Evolutionary conservation across 306 rosid species (phyloP).

Genomic region (Cucumis melo): DNA sequence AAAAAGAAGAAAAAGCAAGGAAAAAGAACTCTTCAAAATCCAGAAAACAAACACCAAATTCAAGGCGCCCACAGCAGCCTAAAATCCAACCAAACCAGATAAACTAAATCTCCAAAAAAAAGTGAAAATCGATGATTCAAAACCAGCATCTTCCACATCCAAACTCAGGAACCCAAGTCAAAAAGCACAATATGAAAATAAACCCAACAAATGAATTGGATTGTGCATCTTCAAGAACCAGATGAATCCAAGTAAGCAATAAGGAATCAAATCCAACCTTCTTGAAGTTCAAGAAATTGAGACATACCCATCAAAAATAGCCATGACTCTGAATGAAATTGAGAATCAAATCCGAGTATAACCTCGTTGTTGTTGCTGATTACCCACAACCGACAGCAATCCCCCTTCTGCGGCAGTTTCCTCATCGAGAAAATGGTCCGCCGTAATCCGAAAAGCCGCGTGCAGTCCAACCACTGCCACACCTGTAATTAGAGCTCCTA

Average conservation of each 20-base stretch:
- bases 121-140: neutral
- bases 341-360: neutral
- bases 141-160: neutral
- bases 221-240: neutral
- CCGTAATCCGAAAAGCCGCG: constrained; percentile 31
- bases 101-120: neutral
- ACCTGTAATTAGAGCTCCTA: constrained; percentile 28
- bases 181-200: neutral
- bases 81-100: neutral
- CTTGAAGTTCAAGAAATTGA: neutral
- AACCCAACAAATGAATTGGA: neutral
- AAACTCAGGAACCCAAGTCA: neutral
- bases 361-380: constrained; percentile 8
- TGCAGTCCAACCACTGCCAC: constrained; percentile 29
- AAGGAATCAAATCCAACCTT: neutral
- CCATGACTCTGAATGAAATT: neutral
- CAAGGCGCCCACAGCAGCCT: neutral
- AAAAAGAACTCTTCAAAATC: neutral
- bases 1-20: neutral
- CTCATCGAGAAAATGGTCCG: constrained; percentile 36
- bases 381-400: constrained; percentile 28
- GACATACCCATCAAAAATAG: neutral
- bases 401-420: constrained; percentile 29
- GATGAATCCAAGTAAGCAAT: neutral
- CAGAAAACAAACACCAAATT: neutral